Base-by-base conservation (phyloP, 352 stramenopile genomes). In the Phytophthora sp. region DNA sequence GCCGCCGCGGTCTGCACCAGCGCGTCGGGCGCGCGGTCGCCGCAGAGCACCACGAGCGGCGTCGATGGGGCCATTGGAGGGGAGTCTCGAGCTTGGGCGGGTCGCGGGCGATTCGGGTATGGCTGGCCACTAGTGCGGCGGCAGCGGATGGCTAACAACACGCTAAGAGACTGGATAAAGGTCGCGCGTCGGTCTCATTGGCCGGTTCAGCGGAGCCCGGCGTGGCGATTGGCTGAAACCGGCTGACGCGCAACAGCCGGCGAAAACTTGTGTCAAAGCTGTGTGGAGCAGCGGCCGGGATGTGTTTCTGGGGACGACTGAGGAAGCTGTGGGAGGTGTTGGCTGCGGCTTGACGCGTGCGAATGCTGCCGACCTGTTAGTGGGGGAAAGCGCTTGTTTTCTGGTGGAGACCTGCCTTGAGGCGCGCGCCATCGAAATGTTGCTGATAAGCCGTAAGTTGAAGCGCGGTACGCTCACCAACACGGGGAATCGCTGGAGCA, bases 1-100 rank as follows among this genome's bases (percentile, higher is more conserved):
- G 76, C 58, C 54, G 74, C 65, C 26, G 79, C 79, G 18, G 73
- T 69, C 32, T 77, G 54, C 44, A 93, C 66, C 34, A 93, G 78
- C 43, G 54, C 52, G 3, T 69, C 58, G 4, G 79, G 59, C 41
- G 80, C 77, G 57, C 59, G 62, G 60, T 82, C 76, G 35, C 82
- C 77, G 56, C 79, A 88, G 56, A 93, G 79, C 79, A 93, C 82
- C 46, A 82, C 84, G 64, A 93, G 74, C 49, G 79, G 74, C 56
- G 77, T 72, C 56, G 56, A 39, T 30, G 68, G 34, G 43, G 62
- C 62, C 62, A 73, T 76, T 62, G 62, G 43, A 23, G 23, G 12
- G 28, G 21, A 54, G 45, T 58, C 32, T 38, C 32, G 44, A 48
- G 30, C 11, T 58, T 23, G 42, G 39, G 49, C 61, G 11, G 15